Percentiles rank a stretch among this genome's conserved stretches.
Conservation (phyloP, 352 stramenopile genomes). For the Globisporangium recalcitrans region DNA sequence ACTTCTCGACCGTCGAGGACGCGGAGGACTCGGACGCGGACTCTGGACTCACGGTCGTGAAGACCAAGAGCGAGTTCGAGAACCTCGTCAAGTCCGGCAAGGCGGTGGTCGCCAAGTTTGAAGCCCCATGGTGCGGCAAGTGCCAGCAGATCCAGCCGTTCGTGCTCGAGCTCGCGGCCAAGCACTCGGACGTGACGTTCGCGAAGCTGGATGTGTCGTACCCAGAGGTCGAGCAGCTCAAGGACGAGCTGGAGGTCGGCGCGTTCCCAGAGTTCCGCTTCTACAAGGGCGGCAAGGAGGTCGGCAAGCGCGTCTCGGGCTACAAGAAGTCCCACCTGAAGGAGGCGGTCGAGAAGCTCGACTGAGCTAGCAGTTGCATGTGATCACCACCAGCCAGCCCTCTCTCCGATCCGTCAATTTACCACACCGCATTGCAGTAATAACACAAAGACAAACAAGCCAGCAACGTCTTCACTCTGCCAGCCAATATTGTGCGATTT, state of each 20-base stretch:
- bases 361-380: constrained; percentile 15
- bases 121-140: constrained; percentile 86
- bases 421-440: not conserved
- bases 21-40: constrained; percentile 29
- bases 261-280: constrained; percentile 83
- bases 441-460: not conserved
- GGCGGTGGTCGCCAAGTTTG: constrained; percentile 75
- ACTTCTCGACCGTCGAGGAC: constrained; percentile 68
- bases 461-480: not conserved
- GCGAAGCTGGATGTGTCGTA: constrained; percentile 73
- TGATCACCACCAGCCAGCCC: not conserved
- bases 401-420: no score
- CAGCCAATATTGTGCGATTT: not conserved
- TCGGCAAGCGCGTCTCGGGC: constrained; percentile 57
- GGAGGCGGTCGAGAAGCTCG: constrained; percentile 55
- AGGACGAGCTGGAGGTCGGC: constrained; percentile 66
- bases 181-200: constrained; percentile 69
- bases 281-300: constrained; percentile 80
- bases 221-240: constrained; percentile 65
- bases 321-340: constrained; percentile 86
- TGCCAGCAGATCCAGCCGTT: constrained; percentile 80
- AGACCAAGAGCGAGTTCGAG: constrained; percentile 60
- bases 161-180: constrained; percentile 58
- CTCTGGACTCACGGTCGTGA: constrained; percentile 42
- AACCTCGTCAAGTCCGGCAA: constrained; percentile 60